Evolutionary conservation across 768 basidiomycete genomes (phyloP).

Genomic region (Phylloporus rhodoxanthus): DNA sequence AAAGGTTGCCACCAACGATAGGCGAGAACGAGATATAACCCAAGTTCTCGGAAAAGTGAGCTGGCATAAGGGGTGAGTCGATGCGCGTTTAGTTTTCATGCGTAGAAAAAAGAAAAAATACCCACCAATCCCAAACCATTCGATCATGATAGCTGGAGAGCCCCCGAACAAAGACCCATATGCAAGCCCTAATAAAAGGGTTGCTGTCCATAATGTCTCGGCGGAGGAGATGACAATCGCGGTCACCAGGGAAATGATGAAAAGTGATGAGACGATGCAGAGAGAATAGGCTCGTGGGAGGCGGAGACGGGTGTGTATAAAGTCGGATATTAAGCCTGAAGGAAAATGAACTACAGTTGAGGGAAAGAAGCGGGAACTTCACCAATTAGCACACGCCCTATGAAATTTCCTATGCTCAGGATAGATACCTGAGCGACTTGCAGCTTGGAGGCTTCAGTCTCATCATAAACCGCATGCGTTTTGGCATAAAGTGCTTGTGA

Average conservation of each 20-base stretch:
- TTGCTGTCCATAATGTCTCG: conserved; percentile 51
- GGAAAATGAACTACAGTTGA: neutral
- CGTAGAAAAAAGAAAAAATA: conserved; percentile 11
- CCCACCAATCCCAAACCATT: conserved; percentile 86
- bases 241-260: conserved; percentile 67
- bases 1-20: conserved; percentile 70
- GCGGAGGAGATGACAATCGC: conserved; percentile 52
- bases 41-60: conserved; percentile 82
- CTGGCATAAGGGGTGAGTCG: conserved; percentile 27
- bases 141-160: conserved; percentile 67
- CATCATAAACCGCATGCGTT: conserved; percentile 57
- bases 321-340: conserved; percentile 66
- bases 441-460: conserved; percentile 58
- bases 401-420: conserved; percentile 76
- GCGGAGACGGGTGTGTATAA: conserved; percentile 47
- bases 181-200: conserved; percentile 36
- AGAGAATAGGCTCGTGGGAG: conserved; percentile 67
- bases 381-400: conserved; percentile 77
- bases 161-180: conserved; percentile 74
- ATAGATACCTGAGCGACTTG: conserved; percentile 83
- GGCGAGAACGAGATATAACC: conserved; percentile 75
- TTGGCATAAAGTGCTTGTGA: conserved; percentile 63
- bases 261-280: conserved; percentile 57
- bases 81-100: neutral
- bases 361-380: neutral